Base-by-base conservation (phyloP, 345 rosid species). In the Eucalyptus curtisii region DNA sequence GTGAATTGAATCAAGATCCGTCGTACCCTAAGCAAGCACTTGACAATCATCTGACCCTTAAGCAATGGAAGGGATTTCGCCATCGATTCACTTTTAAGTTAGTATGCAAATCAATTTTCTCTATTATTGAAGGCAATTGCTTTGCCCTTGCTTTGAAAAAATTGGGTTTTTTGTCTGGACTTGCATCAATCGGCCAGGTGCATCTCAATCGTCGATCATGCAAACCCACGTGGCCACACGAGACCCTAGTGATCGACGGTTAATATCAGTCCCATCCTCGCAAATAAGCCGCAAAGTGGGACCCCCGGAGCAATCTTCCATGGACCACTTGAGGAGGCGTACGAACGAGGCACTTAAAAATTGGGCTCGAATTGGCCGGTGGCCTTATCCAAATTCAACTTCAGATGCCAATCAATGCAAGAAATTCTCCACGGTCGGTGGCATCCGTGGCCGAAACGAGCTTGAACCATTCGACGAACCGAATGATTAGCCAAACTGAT, bases 171-270 rank as follows among this genome's bases (percentile, higher is more conserved):
- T 9, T 17, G 12, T 31, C 1, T 30, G 1, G 8, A 61, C 71
- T 2, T 13, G 12, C 42, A 19, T 31, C 42, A 33, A 68, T 33
- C 33, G 8, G 22, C 24, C 2, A 9, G 3, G 19, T 1, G 37
- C 42, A 66, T 66, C 42, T 31, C 22, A 8, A 33, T 2, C 57
- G 5, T 52, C 2, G 57, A 52, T 52, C 57, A 52, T 2, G 0
- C 10, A 0, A 12, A 0, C 0, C 7, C 2, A 17, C 24, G 0
- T 61, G 68, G 31, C 6, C 42, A 33, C 25, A 8, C 4, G 4
- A 33, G 45, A 71, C 81, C 57, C 12, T 0, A 1, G 61, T 24
- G 61, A 55, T 24, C 13, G 1, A 55, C 13, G 6, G 5, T 24
- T 55, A 55, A 55, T 22, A 55, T 55, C 6, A 6, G 13, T 55